phyloP scores from a whole-genome alignment of 2,329 filamentous ascomycete species.

The Graphilbum fragrans region DNA sequence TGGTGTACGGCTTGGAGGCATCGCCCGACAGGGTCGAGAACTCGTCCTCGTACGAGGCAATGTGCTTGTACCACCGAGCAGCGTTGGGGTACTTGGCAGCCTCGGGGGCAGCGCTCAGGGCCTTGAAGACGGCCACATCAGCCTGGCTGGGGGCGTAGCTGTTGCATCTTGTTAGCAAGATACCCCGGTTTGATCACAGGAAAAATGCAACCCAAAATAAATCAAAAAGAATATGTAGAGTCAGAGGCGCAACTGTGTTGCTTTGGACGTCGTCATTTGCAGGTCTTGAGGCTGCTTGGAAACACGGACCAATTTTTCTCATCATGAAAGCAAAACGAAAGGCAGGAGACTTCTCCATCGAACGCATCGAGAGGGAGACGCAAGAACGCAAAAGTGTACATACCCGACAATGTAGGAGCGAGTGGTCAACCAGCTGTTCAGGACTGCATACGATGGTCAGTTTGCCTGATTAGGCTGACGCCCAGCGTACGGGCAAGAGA shows the following conservation, averaged over 20 bases:
- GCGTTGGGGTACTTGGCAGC: conserved; percentile 84
- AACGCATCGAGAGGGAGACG: conserved; percentile 25
- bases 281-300: conserved; percentile 76
- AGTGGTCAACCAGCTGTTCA: conserved; percentile 54
- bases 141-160: conserved; percentile 70
- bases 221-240: background rate
- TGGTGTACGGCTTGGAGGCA: conserved; percentile 74
- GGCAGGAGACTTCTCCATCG: background rate
- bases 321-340: conserved; percentile 37
- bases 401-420: conserved; percentile 70
- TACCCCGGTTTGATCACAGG: background rate
- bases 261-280: conserved; percentile 54
- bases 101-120: conserved; percentile 62
- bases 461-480: conserved; percentile 1
- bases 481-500: background rate
- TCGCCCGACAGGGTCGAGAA: conserved; percentile 87
- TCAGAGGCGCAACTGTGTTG: conserved; percentile 63
- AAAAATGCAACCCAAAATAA: background rate
- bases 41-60: conserved; percentile 82
- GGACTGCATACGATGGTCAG: conserved; percentile 26
- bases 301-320: conserved; percentile 81
- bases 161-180: background rate
- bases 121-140: conserved; percentile 93
- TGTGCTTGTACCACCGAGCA: conserved; percentile 98
- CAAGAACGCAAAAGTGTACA: conserved; percentile 22